phyloP scores from a whole-genome alignment of 192 early-diverging fungal species.

The Entomortierella lignicola region DNA sequence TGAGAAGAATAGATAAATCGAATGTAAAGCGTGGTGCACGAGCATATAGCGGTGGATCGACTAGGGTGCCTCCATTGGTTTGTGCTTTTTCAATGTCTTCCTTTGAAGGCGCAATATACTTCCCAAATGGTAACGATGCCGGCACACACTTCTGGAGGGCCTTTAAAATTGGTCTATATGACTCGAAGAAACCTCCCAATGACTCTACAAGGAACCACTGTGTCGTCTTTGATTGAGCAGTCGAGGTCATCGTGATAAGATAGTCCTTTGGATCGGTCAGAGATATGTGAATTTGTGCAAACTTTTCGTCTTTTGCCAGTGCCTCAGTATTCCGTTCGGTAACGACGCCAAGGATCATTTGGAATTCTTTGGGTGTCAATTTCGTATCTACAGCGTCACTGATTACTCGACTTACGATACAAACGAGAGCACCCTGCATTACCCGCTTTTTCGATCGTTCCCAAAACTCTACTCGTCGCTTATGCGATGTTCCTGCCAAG shows the following conservation, averaged over 20 bases:
- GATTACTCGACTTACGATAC: constrained; percentile 39
- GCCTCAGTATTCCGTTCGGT: constrained; percentile 32
- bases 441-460: constrained; percentile 52
- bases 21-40: constrained; percentile 43
- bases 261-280: constrained; percentile 40
- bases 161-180: constrained; percentile 51
- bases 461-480: constrained; percentile 58
- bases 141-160: constrained; percentile 44
- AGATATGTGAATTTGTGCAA: constrained; percentile 32
- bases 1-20: constrained; percentile 41
- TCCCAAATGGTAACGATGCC: constrained; percentile 49
- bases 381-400: not conserved
- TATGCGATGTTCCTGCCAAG: not conserved
- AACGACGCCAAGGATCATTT: constrained; percentile 58
- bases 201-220: constrained; percentile 55
- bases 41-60: constrained; percentile 55
- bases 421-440: constrained; percentile 60
- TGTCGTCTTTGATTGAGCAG: not conserved
- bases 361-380: not conserved
- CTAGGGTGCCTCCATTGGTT: not conserved
- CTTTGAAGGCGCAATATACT: constrained; percentile 46
- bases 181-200: constrained; percentile 43
- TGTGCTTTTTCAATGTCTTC: not conserved
- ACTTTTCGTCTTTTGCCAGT: constrained; percentile 21
- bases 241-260: constrained; percentile 20